Evolutionary conservation across 345 rosid genomes (phyloP), one percentile per base, ranked within the genome.

Genomic region (Sapria himalayana): DNA sequence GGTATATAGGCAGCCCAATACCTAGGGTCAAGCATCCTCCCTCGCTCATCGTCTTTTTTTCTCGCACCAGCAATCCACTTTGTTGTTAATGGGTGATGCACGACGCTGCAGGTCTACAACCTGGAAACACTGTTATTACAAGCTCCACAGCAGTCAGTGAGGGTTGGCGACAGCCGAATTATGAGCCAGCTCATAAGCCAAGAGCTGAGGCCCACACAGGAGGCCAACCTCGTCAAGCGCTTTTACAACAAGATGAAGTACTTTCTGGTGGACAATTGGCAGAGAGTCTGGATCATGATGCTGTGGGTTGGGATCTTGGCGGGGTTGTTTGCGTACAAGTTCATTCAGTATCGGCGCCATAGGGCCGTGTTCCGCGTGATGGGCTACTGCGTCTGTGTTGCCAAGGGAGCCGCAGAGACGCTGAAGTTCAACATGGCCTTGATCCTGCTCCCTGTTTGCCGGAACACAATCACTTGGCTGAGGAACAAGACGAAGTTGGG

Each of bases 401-500:
- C 95, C 21, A 78, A 84, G 52, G 92, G 95, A 15, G 84, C 84
- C 8, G 95, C 86, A 1, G 95, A 84, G 69, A 78, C 76, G 0
- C 73, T 64, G 19, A 82, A 78, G 41, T 73, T 82, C 78, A 82
- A 82, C 59, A 82, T 82, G 94, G 92, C 92, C 21, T 61, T 82
- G 45, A 78, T 82, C 33, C 49, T 82, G 20, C 45, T 78, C 2
- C 92, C 94, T 2, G 81, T 78, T 9, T 82, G 92, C 58, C 64
- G 94, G 2, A 82, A 82, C 53, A 78, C 86, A 42, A 82, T 82
- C 22, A 82, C 94, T 25, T 78, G 94, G 94, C 78, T 82, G 6
- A 58, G 94, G 52, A 78, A 75, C 73, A 82, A 78, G 61, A 78
- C 86, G 27, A 79, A 71, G 59, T 42, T 84, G 40, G 81, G 95